A percentile compares a stretch with the other conserved stretches of the same genome.
Conservation (phyloP, 1,284 basidiomycete genomes). For the Ustilago sp. region DNA sequence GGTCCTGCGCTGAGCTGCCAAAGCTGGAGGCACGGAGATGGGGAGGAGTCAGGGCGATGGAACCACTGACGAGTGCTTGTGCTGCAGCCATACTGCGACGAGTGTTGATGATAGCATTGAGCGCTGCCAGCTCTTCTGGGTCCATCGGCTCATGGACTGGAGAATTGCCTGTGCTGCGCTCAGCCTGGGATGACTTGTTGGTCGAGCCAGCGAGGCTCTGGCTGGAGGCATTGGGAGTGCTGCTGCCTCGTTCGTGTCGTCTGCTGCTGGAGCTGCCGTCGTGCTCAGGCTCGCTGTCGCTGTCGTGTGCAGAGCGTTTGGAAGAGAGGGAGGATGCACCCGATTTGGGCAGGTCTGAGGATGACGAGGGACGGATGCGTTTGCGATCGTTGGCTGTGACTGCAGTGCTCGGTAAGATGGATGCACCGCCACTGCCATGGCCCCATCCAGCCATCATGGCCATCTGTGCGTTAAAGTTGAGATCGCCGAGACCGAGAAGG, state of each 20-base stretch:
- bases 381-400: conserved; percentile 28
- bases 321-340: conserved; percentile 21
- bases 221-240: neutral
- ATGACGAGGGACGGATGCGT: conserved; percentile 25
- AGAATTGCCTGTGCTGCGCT: conserved; percentile 15
- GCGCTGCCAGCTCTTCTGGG: conserved; percentile 65
- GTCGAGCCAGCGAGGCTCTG: neutral
- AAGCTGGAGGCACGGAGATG: conserved; percentile 31
- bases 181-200: conserved; percentile 6
- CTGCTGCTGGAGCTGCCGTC: neutral
- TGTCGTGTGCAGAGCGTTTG: conserved; percentile 14
- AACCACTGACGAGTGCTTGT: conserved; percentile 62
- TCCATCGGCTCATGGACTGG: conserved; percentile 57
- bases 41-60: conserved; percentile 29
- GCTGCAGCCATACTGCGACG: conserved; percentile 66
- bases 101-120: conserved; percentile 69
- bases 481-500: conserved; percentile 58
- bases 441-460: conserved; percentile 65
- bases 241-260: conserved; percentile 10
- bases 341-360: conserved; percentile 18
- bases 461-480: conserved; percentile 65
- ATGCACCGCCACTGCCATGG: conserved; percentile 53
- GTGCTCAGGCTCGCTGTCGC: conserved; percentile 14
- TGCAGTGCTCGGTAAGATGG: conserved; percentile 31
- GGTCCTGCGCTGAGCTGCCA: conserved; percentile 29